A percentile compares a stretch with the other conserved stretches of the same genome.
phyloP scores from a whole-genome alignment of 148 eudicot genomes.

The Diospyros kaki region DNA sequence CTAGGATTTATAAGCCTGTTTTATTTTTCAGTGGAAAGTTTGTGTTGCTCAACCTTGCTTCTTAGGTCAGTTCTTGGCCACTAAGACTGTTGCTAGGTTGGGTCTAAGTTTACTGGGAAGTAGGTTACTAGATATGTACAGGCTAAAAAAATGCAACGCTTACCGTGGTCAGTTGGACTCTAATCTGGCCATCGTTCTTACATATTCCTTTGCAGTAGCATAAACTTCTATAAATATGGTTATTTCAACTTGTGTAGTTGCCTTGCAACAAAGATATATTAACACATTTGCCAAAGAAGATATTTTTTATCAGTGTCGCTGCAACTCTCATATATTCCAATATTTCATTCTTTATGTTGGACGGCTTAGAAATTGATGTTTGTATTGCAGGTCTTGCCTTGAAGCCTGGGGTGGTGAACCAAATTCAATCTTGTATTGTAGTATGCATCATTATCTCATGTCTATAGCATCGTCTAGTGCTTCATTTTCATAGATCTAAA shows the following conservation, averaged over 20 bases:
- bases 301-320: not conserved
- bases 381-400: constrained; percentile 68
- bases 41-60: not conserved
- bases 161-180: too few relatives aligned
- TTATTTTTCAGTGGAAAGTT: not conserved
- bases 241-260: too few relatives aligned
- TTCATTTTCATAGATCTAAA: constrained; percentile 4
- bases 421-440: constrained; percentile 54
- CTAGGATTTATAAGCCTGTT: not conserved
- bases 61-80: not conserved
- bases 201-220: too few relatives aligned
- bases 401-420: constrained; percentile 81
- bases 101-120: not conserved
- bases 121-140: too few relatives aligned
- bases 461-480: not conserved
- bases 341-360: not conserved
- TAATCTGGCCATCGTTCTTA: too few relatives aligned
- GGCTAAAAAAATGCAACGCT: too few relatives aligned
- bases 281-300: too few relatives aligned
- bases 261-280: too few relatives aligned
- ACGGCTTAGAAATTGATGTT: constrained; percentile 12
- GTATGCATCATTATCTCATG: constrained; percentile 37
- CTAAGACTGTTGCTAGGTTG: not conserved
- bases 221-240: too few relatives aligned
- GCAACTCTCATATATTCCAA: not conserved